These are phyloP conservation scores for Flaveria ramosissima DNA, from an alignment of 129 eudicot species.

Conservation along the genomic window DNA sequence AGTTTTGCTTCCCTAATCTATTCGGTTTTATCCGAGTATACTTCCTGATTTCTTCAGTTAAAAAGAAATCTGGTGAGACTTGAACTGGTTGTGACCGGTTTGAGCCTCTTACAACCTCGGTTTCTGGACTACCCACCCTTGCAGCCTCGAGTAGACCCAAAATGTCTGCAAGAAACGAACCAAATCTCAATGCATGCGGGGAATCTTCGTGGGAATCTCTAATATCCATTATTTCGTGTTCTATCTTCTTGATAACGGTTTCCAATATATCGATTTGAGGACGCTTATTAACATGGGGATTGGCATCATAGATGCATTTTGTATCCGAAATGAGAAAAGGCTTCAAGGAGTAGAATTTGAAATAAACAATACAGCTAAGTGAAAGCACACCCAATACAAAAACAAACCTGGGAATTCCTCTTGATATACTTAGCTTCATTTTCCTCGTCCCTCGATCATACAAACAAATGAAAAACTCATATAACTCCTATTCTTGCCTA, in stretches of 20 bases:
- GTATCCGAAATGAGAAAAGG: constrained; percentile 45
- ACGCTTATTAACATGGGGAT: not conserved
- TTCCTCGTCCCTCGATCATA: not conserved
- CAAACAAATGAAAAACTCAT: not conserved
- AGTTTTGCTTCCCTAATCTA: constrained; percentile 61
- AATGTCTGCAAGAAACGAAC: constrained; percentile 61
- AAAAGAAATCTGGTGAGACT: constrained; percentile 45
- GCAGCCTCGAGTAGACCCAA: constrained; percentile 48
- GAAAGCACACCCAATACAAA: constrained; percentile 44
- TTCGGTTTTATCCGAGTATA: constrained; percentile 69
- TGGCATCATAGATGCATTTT: constrained; percentile 33
- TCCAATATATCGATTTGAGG: constrained; percentile 33
- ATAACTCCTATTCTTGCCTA: not conserved
- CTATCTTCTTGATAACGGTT: constrained; percentile 47
- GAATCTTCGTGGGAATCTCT: constrained; percentile 35
- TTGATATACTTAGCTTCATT: constrained; percentile 41
- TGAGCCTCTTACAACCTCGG: constrained; percentile 16
- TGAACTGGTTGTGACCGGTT: constrained; percentile 21
- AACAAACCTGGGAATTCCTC: constrained; percentile 44
- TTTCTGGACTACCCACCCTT: constrained; percentile 21
- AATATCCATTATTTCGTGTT: constrained; percentile 38
- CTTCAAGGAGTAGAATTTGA: constrained; percentile 56
- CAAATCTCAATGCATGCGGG: constrained; percentile 29
- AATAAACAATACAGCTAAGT: constrained; percentile 43
- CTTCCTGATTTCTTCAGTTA: constrained; percentile 70